phyloP scores from a whole-genome alignment of 768 basidiomycete species.

The Lyophyllum semitale region DNA sequence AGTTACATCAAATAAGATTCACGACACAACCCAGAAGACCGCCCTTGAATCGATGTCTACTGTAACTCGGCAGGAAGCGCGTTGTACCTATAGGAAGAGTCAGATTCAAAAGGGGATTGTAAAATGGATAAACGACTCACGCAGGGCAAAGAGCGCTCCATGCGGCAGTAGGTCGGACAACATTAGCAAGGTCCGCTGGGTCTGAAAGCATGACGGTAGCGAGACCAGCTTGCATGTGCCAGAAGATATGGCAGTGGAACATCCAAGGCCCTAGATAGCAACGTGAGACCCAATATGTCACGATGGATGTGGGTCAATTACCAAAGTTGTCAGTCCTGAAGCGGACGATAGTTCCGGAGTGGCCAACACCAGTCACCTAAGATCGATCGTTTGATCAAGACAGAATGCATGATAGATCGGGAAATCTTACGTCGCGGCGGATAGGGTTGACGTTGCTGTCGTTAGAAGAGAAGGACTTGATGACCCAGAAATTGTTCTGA shows the following conservation, averaged over 20 bases:
- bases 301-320: not conserved
- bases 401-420: not conserved
- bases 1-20: not conserved
- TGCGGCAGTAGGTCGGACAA: conserved; percentile 16
- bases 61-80: conserved; percentile 17
- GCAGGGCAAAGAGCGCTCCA: conserved; percentile 29
- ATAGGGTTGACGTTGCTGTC: conserved; percentile 48
- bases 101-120: not conserved
- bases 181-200: conserved; percentile 17
- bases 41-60: conserved; percentile 6
- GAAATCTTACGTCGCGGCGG: conserved; percentile 22
- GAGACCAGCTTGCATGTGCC: conserved; percentile 43
- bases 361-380: conserved; percentile 1
- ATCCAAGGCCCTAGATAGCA: conserved; percentile 16
- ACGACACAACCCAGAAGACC: not conserved
- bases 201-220: conserved; percentile 40
- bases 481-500: conserved; percentile 41
- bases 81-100: conserved; percentile 5
- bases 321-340: conserved; percentile 28
- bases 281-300: not conserved
- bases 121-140: conserved; percentile 20
- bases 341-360: conserved; percentile 21
- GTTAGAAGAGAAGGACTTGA: conserved; percentile 35
- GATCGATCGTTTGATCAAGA: not conserved
- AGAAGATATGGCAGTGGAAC: conserved; percentile 33